These are phyloP conservation scores for Pythium vanterpoolii DNA, from an alignment of 352 stramenopile genomes.

Conservation along the genomic window DNA sequence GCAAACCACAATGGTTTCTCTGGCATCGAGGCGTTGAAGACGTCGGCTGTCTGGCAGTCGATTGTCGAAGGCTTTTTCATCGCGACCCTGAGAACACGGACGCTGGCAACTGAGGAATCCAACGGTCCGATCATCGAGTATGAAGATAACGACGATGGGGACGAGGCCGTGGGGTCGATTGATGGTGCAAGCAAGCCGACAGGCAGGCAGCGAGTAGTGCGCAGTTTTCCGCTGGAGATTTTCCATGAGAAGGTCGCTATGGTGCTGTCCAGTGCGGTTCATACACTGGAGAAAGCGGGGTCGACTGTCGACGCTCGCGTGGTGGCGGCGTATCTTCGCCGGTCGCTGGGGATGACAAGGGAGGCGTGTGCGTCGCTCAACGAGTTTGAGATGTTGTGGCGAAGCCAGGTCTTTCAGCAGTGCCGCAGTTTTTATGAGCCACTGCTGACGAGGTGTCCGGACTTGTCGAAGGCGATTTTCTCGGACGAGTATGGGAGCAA, in stretches of 20 bases:
- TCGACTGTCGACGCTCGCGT: slow-evolving; percentile 21
- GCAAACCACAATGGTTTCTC: neutral
- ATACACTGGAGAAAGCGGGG: slow-evolving; percentile 44
- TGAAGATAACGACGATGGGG: slow-evolving; percentile 27
- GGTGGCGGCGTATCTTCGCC: slow-evolving; percentile 41
- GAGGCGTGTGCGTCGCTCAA: slow-evolving; percentile 41
- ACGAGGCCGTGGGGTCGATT: slow-evolving; percentile 20
- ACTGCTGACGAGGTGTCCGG: slow-evolving; percentile 45
- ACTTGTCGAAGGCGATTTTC: slow-evolving; percentile 26
- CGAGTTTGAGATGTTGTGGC: slow-evolving; percentile 65
- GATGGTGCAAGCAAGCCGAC: slow-evolving; percentile 3
- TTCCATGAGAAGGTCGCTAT: slow-evolving; percentile 67
- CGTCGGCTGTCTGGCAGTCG: slow-evolving; percentile 48
- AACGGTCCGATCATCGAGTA: slow-evolving; percentile 34
- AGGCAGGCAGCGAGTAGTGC: slow-evolving; percentile 28
- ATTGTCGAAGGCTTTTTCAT: slow-evolving; percentile 70
- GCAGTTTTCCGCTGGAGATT: slow-evolving; percentile 47
- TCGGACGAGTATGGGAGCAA: slow-evolving; percentile 3
- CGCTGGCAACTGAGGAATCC: slow-evolving; percentile 21
- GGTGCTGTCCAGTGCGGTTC: slow-evolving; percentile 43
- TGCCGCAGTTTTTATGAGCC: slow-evolving; percentile 61
- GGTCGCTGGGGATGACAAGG: slow-evolving; percentile 44
- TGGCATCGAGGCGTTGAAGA: slow-evolving; percentile 37
- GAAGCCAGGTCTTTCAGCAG: slow-evolving; percentile 43
- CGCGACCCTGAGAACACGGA: slow-evolving; percentile 32